Percentiles rank a stretch among this genome's conserved stretches.
These are phyloP conservation scores for Gynochthodes officinalis DNA, from an alignment of 257 asterid genomes.

Conservation along the genomic window DNA sequence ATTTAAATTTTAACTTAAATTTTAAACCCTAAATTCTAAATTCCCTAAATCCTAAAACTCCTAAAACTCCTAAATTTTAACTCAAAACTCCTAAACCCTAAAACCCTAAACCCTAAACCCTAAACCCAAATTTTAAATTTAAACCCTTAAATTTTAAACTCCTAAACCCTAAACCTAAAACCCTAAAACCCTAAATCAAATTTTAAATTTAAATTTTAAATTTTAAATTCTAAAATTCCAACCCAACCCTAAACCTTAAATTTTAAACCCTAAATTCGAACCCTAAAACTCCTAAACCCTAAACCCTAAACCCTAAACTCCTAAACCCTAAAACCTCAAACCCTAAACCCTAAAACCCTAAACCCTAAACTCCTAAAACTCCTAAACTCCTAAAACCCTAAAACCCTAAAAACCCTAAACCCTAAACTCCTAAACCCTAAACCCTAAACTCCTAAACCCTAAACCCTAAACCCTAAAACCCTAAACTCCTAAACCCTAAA, in stretches of 20 bases:
- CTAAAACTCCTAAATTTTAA: no score
- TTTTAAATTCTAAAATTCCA: neutral
- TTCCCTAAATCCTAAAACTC: no score
- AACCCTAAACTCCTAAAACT: conserved; percentile 15
- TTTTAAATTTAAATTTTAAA: neutral
- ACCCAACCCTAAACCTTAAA: conserved; percentile 7
- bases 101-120: conserved; percentile 18
- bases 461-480: conserved; percentile 19
- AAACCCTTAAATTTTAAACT: conserved; percentile 4
- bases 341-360: conserved; percentile 17
- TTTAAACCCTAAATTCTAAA: no score
- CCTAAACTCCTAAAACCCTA: conserved; percentile 7
- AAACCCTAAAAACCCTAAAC: conserved; percentile 7
- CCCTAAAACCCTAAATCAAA: conserved; percentile 7
- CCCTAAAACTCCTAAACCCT: conserved; percentile 4
- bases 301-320: conserved; percentile 5
- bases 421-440: conserved; percentile 16
- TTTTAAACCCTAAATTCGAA: neutral
- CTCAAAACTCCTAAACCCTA: conserved; percentile 5
- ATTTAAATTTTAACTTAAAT: no score
- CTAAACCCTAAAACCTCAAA: conserved; percentile 10
- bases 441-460: no score
- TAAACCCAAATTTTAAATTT: neutral
- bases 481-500: conserved; percentile 6
- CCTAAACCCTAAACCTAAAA: conserved; percentile 9